Conservation (phyloP, 129 eudicot genomes). For the Ambrosia artemisiifolia region DNA sequence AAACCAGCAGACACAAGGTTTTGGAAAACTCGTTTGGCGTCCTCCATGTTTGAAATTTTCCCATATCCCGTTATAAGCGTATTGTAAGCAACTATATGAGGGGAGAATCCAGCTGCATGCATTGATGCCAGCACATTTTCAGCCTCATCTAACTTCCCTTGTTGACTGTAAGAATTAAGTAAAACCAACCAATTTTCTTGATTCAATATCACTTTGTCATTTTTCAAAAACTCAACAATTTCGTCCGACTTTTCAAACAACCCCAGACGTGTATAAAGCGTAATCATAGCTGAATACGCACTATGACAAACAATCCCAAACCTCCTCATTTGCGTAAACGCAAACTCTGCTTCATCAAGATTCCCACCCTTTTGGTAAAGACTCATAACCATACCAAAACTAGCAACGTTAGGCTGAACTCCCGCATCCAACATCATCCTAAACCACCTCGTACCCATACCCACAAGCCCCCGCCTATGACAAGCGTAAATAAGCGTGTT, state of each 20-base stretch:
- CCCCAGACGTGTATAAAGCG: slow-evolving; percentile 77
- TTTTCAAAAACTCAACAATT: slow-evolving; percentile 49
- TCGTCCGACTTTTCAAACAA: slow-evolving; percentile 63
- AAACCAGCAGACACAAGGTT: slow-evolving; percentile 48
- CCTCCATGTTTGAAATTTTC: slow-evolving; percentile 68
- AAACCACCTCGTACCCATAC: slow-evolving; percentile 65
- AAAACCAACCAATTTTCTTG: slow-evolving; percentile 84
- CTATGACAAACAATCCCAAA: slow-evolving; percentile 46
- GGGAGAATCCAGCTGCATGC: slow-evolving; percentile 64
- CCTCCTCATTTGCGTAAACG: slow-evolving; percentile 69
- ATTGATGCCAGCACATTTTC: slow-evolving; percentile 51
- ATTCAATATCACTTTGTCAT: slow-evolving; percentile 59
- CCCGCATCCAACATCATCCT: slow-evolving; percentile 64
- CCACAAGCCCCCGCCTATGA: slow-evolving; percentile 57
- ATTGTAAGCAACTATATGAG: slow-evolving; percentile 82
- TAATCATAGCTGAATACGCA: slow-evolving; percentile 94
- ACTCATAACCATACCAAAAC: slow-evolving; percentile 90
- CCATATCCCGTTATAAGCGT: slow-evolving; percentile 89
- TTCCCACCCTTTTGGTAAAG: slow-evolving; percentile 71
- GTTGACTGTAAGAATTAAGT: slow-evolving; percentile 81
- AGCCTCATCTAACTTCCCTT: slow-evolving; percentile 75
- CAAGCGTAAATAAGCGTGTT: slow-evolving; percentile 82
- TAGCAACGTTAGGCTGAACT: slow-evolving; percentile 80
- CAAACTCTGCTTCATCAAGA: slow-evolving; percentile 77
- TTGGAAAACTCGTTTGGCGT: slow-evolving; percentile 48